Evolutionary conservation across 768 basidiomycete genomes (phyloP), one percentile per base, ranked within the genome.

Genomic region (Lactarius trivialis): DNA sequence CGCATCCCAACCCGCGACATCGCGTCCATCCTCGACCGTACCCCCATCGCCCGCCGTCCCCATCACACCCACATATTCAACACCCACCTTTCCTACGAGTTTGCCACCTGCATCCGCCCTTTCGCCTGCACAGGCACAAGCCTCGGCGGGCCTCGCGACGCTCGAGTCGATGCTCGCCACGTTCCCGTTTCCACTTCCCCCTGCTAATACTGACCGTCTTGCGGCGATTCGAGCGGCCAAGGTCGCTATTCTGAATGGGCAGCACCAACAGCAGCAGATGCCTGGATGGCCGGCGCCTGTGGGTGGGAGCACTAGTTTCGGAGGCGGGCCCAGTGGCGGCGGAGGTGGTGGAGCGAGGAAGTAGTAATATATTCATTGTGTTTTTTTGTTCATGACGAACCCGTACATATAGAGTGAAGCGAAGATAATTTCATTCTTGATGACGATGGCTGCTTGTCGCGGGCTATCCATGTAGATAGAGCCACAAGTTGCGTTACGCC

Each of bases 181-280:
- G 12, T 45, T 28, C 30, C 50, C 56, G 4, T 19, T 21, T 12
- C 21, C 39, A 0, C 56, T 43, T 3, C 43, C 56, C 17, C 37
- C 45, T 1, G 0, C 43, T 2, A 63, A 37, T 11, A 51, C 50
- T 3, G 50, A 39, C 21, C 56, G 34, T 11, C 56, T 63, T 3
- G 52, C 56, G 1, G 36, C 61, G n/a, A 21, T 63, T 3, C 61
- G 51, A 3, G 61, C 56, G 19, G 61, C 56, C 3, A 63, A 63
- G 17, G 56, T 56, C 24, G 19, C 51, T 21, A 63, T 63, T 14
- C 56, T 53, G 30, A 19, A n/a, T 14, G 51, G 41, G 11, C 51
- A 48, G 28, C 56, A 57, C 9, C 51, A 28, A n/a, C 37, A 34
- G 41, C 37, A 28, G 8, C 11, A 43, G 1, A 34, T 58, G 14